Evolutionary conservation across 73 alveolate genomes (phyloP).

Genomic region (Uronychia binucleata): DNA sequence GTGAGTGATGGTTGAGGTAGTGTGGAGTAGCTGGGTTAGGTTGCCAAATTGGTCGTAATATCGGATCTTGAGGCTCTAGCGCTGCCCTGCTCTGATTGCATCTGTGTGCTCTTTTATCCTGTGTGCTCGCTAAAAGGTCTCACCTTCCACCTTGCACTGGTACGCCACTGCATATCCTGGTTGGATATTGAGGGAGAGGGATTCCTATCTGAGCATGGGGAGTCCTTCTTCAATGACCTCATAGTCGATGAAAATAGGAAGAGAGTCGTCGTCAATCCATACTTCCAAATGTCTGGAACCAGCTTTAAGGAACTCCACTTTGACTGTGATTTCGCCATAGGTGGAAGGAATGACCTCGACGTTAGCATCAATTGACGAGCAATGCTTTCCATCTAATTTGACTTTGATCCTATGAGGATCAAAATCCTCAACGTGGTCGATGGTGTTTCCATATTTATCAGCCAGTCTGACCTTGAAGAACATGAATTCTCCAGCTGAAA

Average conservation of each 20-base stretch:
- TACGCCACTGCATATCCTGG: conserved; percentile 6
- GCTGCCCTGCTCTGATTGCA: conserved; percentile 14
- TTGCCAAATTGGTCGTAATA: conserved; percentile 4
- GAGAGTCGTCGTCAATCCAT: neutral
- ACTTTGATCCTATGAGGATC: neutral
- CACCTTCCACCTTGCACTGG: neutral
- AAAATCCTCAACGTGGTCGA: conserved; percentile 9
- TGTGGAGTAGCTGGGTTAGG: too few species aligned
- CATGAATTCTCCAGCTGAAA: conserved; percentile 21
- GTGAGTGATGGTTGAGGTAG: too few species aligned
- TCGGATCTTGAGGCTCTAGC: neutral
- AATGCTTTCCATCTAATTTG: neutral
- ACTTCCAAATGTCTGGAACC: neutral
- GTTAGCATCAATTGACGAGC: neutral
- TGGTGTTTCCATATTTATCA: conserved; percentile 24
- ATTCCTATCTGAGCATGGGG: neutral
- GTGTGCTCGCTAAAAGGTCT: conserved; percentile 3
- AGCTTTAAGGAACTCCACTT: conserved; percentile 7
- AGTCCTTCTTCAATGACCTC: neutral
- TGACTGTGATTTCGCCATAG: conserved; percentile 21
- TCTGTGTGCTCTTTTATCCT: neutral
- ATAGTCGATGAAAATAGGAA: neutral
- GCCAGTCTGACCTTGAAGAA: neutral
- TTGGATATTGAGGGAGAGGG: neutral
- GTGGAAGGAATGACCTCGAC: neutral